These are phyloP conservation scores for Fraxinus baroniana DNA, from an alignment of 305 asterid species.

Conservation along the genomic window DNA sequence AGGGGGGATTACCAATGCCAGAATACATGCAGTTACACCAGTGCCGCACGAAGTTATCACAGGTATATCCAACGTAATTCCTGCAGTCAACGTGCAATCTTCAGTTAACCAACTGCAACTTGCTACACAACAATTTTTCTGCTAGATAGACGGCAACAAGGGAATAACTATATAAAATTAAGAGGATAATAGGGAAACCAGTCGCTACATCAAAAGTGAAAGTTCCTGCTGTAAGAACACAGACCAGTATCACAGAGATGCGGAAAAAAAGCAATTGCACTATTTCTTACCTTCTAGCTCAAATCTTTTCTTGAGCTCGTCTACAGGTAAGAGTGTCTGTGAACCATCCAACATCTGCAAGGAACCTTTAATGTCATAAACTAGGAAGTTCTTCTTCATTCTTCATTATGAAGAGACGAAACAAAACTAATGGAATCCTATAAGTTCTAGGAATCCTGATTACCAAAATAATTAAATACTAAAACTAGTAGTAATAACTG, in stretches of 20 bases:
- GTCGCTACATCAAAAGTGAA: background rate
- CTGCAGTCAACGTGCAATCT: conserved; percentile 34
- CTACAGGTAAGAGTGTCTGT: conserved; percentile 70
- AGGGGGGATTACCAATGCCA: conserved; percentile 62
- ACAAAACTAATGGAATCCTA: background rate
- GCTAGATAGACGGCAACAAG: background rate
- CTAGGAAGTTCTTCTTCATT: background rate
- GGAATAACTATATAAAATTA: background rate
- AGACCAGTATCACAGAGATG: background rate
- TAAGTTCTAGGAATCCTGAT: background rate
- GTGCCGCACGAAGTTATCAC: conserved; percentile 76
- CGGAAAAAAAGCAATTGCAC: background rate
- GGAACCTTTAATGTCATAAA: conserved; percentile 10
- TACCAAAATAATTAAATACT: background rate
- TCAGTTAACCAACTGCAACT: background rate
- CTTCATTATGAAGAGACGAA: background rate
- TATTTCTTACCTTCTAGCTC: conserved; percentile 68
- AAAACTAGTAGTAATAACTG: background rate
- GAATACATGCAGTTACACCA: conserved; percentile 93
- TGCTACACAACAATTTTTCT: background rate
- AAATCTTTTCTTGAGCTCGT: conserved; percentile 68
- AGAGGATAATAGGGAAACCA: background rate
- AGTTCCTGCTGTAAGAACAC: background rate
- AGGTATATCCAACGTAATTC: conserved; percentile 58
- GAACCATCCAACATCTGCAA: conserved; percentile 78